Evolutionary conservation across 192 early-diverging fungal genomes (phyloP).

Genomic region (Coemansia sp.): DNA sequence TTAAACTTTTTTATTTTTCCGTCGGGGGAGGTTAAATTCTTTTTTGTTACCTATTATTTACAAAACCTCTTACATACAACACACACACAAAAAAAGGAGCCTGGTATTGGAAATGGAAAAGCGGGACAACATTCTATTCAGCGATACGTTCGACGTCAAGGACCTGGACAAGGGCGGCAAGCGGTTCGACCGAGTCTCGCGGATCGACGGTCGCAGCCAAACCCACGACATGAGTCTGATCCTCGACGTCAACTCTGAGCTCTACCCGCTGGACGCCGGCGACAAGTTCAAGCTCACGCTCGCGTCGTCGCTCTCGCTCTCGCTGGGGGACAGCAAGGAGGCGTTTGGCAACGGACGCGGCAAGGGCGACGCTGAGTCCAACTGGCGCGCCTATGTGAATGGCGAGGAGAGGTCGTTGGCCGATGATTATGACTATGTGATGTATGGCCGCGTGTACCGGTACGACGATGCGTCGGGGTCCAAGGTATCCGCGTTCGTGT

Average conservation of each 20-base stretch:
- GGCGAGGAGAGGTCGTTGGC: slow-evolving; percentile 71
- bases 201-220: slow-evolving; percentile 78
- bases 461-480: slow-evolving; percentile 79
- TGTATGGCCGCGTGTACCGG: slow-evolving; percentile 96
- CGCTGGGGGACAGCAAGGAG: slow-evolving; percentile 22
- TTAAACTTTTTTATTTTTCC: no score
- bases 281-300: slow-evolving; percentile 86
- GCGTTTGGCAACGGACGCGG: slow-evolving; percentile 53
- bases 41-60: no score
- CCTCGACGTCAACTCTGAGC: slow-evolving; percentile 93
- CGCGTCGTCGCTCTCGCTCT: slow-evolving; percentile 69
- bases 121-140: slow-evolving; percentile 81
- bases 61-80: no score
- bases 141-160: slow-evolving; percentile 84
- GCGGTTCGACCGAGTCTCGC: slow-evolving; percentile 93
- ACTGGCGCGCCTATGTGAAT: slow-evolving; percentile 53
- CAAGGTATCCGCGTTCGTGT: slow-evolving; percentile 79
- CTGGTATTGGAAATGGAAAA: slow-evolving; percentile 58
- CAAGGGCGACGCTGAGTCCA: no score
- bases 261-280: slow-evolving; percentile 82
- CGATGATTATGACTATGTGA: slow-evolving; percentile 98
- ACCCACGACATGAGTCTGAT: slow-evolving; percentile 87
- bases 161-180: slow-evolving; percentile 89
- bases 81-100: no score
- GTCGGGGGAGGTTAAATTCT: no score